These are phyloP conservation scores for Fimicolochytrium jonesii DNA, from an alignment of 192 early-diverging fungal species.

Conservation along the genomic window DNA sequence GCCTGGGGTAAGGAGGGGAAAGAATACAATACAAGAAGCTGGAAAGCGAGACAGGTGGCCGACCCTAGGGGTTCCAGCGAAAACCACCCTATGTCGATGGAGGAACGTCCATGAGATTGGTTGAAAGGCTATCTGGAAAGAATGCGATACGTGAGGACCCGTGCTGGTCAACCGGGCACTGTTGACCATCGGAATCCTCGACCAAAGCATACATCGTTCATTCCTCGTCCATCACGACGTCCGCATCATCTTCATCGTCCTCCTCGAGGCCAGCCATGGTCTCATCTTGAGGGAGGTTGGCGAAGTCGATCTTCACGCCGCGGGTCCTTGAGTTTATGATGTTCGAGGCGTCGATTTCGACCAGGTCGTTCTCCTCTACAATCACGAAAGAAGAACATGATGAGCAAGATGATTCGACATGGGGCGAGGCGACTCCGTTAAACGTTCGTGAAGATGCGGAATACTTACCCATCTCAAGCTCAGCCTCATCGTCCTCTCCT, in stretches of 20 bases:
- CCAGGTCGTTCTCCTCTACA: conserved; percentile 17
- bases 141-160: too few relatives aligned
- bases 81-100: too few relatives aligned
- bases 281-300: conserved; percentile 10
- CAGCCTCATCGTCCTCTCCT: neutral
- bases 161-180: too few relatives aligned
- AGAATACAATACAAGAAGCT: too few relatives aligned
- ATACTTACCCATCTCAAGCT: neutral
- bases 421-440: neutral
- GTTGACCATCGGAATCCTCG: too few relatives aligned
- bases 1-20: too few relatives aligned
- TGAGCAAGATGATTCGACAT: neutral
- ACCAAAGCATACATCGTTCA: too few relatives aligned
- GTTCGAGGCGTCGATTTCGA: conserved; percentile 17
- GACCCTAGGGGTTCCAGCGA: too few relatives aligned
- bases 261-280: neutral
- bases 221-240: conserved; percentile 13
- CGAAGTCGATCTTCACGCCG: conserved; percentile 26
- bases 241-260: conserved; percentile 19
- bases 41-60: too few relatives aligned
- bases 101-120: too few relatives aligned
- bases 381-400: neutral
- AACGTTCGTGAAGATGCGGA: neutral
- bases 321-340: conserved; percentile 18
- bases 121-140: too few relatives aligned